These are phyloP conservation scores for Ettlia oleoabundans DNA, from an alignment of 139 green algal species.

Conservation along the genomic window DNA sequence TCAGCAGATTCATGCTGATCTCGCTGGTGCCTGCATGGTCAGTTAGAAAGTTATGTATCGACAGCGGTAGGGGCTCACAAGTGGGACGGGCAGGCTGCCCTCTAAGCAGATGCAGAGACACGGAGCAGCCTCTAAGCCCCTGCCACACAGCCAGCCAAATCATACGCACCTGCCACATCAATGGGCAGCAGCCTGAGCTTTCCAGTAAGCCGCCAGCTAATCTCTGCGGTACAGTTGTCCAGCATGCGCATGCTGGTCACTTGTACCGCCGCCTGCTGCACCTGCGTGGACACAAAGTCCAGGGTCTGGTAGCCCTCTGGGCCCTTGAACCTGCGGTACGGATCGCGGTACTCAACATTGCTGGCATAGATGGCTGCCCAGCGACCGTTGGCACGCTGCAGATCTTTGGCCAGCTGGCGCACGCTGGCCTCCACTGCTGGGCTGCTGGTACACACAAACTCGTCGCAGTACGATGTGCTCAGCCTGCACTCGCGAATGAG, in stretches of 20 bases:
- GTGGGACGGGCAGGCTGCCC: neutral
- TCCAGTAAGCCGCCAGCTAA: conserved; percentile 63
- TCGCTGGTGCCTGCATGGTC: conserved; percentile 33
- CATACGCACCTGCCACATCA: conserved; percentile 36
- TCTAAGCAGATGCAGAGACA: too few species aligned
- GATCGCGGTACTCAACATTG: conserved; percentile 57
- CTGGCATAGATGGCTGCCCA: conserved; percentile 47
- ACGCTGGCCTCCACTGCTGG: conserved; percentile 76
- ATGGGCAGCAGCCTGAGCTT: conserved; percentile 36
- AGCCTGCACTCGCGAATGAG: conserved; percentile 12
- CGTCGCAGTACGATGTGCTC: conserved; percentile 66
- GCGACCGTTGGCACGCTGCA: conserved; percentile 43
- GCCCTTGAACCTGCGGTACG: conserved; percentile 63
- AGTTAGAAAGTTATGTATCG: too few species aligned
- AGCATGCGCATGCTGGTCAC: conserved; percentile 55
- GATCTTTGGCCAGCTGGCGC: conserved; percentile 56
- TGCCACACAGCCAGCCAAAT: neutral
- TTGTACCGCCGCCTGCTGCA: conserved; percentile 39
- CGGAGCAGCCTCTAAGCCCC: too few species aligned
- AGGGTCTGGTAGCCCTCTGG: conserved; percentile 49
- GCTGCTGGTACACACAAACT: conserved; percentile 76
- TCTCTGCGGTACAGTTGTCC: conserved; percentile 49
- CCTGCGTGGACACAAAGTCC: conserved; percentile 48
- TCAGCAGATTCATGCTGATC: conserved; percentile 74
- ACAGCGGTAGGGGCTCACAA: too few species aligned